phyloP scores from a whole-genome alignment of 2,329 filamentous ascomycete species.

The Cercospora berteroae region DNA sequence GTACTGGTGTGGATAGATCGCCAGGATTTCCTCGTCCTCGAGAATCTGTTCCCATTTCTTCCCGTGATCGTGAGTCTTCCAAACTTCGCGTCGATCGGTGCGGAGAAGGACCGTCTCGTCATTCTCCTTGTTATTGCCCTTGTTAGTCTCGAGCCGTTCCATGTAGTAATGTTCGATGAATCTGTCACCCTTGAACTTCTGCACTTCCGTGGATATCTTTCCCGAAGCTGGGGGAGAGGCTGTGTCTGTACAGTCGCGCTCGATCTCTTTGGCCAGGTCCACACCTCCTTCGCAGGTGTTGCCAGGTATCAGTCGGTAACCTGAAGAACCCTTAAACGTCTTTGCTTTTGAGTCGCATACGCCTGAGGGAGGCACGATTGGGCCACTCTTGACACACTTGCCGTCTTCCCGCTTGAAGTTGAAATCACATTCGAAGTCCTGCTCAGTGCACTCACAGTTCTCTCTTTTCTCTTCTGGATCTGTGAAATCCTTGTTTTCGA shows the following conservation, averaged over 20 bases:
- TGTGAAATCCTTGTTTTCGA: constrained; percentile 74
- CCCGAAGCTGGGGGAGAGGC: constrained; percentile 59
- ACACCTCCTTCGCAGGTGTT: constrained; percentile 48
- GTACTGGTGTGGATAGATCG: constrained; percentile 74
- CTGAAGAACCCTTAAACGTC: constrained; percentile 80
- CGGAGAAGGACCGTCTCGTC: constrained; percentile 73
- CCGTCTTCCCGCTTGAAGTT: constrained; percentile 73
- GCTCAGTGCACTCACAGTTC: constrained; percentile 74
- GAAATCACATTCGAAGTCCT: constrained; percentile 94
- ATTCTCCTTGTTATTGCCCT: constrained; percentile 47
- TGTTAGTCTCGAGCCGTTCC: constrained; percentile 61
- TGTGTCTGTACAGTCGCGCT: constrained; percentile 70
- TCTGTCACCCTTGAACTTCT: constrained; percentile 60
- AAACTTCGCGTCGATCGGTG: constrained; percentile 61
- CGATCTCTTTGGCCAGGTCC: constrained; percentile 53
- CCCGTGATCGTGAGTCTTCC: constrained; percentile 79
- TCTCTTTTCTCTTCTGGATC: constrained; percentile 69
- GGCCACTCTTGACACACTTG: constrained; percentile 65
- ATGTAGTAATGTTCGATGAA: constrained; percentile 68
- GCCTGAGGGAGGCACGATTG: constrained; percentile 65
- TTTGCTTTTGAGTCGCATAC: constrained; percentile 70
- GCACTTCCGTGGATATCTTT: constrained; percentile 61
- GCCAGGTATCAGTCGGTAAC: constrained; percentile 83
- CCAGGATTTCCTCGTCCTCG: constrained; percentile 65
- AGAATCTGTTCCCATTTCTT: constrained; percentile 73